Evolutionary conservation across 108 stramenopile genomes (phyloP), one percentile per base, ranked within the genome.

Genomic region (Asterionellopsis glacialis): DNA sequence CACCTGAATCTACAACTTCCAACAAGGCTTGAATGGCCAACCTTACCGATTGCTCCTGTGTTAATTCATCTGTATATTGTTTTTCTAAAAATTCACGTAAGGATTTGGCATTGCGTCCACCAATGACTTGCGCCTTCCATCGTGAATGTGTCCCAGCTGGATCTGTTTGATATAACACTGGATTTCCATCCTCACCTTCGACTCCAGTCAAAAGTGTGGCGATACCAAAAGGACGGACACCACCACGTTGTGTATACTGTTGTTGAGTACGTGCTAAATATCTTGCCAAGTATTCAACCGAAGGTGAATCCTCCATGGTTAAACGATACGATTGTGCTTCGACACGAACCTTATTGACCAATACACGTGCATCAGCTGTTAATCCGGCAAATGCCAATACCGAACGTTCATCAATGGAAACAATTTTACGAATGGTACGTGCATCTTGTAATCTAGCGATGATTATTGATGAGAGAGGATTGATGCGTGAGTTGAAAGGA

Each of bases 41-140:
- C 65, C 83, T 78, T 15, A 96, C 81, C 16, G 91, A 91, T 51
- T 77, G 84, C 43, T 75, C 72, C 52, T 98, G 96, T 23, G 73
- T 77, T 76, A 98, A 61, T 27, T 85, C 95, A 15, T 84, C 88
- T 41, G 59, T 56, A 79, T 94, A 97, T 59, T 95, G 82, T 69
- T 97, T 98, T 85, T 99, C 99, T 63, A 99, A 77, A 69, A 97
- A 98, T 68, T 99, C 99, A 45, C 95, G 73, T 61, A 99, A 80
- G 56, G 82, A 85, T 74, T 97, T 98, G 56, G 89, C 82, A 79
- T 97, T 98, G 44, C 91, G 79, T 41, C 98, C 98, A 25, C 98
- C 99, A 63, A 98, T 92, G 50, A 96, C 96, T 63, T 98, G 95
- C 9, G 98, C 98, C 90, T 97, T 98, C 99, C 99, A 99, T 16